Evolutionary conservation across 1,139 yeast genomes (phyloP), one percentile per base, ranked within the genome.

Genomic region (Sugiyamaella paludigena): DNA sequence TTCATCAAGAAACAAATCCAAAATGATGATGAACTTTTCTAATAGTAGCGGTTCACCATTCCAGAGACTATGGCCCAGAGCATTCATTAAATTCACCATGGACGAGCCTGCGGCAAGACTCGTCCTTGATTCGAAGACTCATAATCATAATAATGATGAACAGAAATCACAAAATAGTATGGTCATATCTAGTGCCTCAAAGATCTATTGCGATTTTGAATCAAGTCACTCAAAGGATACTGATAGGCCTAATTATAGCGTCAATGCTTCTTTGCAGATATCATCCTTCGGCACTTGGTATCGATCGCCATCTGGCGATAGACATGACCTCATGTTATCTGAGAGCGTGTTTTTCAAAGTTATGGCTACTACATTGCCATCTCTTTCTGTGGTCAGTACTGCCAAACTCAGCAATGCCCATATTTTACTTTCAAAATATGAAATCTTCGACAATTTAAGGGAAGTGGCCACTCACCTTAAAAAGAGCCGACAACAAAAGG

Each of bases 31-130:
- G 43, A 52, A 36, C 11, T 10, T 16, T 9, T 35, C 28, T 10
- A 5, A 5, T 19, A 19, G 5, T 19, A 19, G 24, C 5, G 40
- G 46, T 13, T 33, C 43, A 10, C 52, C 55, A 12, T 52, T 60
- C 40, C 65, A 64, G 46, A 54, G 61, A 27, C 51, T 64, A 35
- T 59, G 66, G 53, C 74, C 75, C 1, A 54, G 61, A 30, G 61
- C 70, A 4, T 58, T 61, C 27, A 47, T 70, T 36, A 65, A 65
- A 44, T 53, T 71, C 36, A 63, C 66, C 6, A 59, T 71, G 12
- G 68, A 65, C 42, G 73, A 71, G 43, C 73, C 74, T 0, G 70
- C 73, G 2, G 62, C 70, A 0, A 57, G 74, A 32, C 49, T 70
- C 26, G 52, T 64, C 5, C 53, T 64, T 12, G 54, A 55, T 8